These are phyloP conservation scores for Penicillium hesseltinei DNA, from an alignment of 2,329 filamentous ascomycete genomes.

Conservation along the genomic window DNA sequence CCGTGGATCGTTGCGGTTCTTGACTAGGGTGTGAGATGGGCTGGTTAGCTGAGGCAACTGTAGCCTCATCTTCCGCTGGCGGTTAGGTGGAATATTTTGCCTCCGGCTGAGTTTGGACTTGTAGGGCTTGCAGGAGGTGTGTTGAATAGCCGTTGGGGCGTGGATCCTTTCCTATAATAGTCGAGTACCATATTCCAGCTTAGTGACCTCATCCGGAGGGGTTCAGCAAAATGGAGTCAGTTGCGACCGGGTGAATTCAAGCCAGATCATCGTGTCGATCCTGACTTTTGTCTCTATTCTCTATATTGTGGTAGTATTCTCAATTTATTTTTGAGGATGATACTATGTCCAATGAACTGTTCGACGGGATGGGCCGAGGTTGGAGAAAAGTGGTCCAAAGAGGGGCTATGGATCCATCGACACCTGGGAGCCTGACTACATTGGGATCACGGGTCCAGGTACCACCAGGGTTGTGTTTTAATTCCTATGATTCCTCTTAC, in stretches of 20 bases:
- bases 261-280: not conserved
- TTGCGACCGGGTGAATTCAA: not conserved
- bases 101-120: not conserved
- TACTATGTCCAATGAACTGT: too few species aligned
- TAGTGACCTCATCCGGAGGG: not conserved
- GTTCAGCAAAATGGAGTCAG: too few species aligned
- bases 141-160: not conserved
- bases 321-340: not conserved
- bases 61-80: not conserved
- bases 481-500: not conserved
- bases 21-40: not conserved
- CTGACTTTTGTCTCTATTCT: not conserved
- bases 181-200: not conserved
- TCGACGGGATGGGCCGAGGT: not conserved
- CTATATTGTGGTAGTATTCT: not conserved
- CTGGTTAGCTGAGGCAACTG: not conserved
- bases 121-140: not conserved
- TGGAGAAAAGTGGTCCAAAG: not conserved
- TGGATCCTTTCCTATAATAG: not conserved
- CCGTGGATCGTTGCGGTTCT: not conserved
- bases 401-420: not conserved
- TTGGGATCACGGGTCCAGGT: not conserved
- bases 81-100: not conserved
- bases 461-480: not conserved
- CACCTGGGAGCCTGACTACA: not conserved